phyloP scores from a whole-genome alignment of 2,329 filamentous ascomycete genomes.

The Sporothrix variecibatus region DNA sequence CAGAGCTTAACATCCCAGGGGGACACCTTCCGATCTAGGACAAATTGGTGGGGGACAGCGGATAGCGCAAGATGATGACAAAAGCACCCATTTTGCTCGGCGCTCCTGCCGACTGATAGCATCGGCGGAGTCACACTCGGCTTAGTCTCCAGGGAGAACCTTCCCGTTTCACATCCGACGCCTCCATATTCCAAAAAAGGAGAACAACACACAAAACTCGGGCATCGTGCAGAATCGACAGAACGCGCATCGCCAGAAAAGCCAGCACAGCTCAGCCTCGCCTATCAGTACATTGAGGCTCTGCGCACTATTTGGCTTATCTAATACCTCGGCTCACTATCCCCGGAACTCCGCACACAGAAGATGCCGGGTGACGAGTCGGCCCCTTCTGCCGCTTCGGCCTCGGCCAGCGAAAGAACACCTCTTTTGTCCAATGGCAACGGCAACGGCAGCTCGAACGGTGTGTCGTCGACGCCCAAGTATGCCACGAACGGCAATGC shows the following conservation, averaged over 20 bases:
- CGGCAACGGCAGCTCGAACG: not conserved
- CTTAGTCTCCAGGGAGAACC: not conserved
- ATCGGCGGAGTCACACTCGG: not conserved
- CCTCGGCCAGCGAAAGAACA: constrained; percentile 17
- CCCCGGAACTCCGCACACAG: not conserved
- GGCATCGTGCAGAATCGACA: not conserved
- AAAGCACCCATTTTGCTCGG: not conserved
- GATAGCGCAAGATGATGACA: constrained; percentile 7
- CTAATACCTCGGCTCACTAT: not conserved
- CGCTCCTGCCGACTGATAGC: constrained; percentile 8
- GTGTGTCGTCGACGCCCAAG: not conserved
- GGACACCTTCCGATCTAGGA: constrained; percentile 4
- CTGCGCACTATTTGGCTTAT: not conserved
- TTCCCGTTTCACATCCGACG: not conserved
- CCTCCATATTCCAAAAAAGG: not conserved
- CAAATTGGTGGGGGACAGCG: not conserved
- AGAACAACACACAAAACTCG: not conserved
- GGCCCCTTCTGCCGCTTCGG: not conserved
- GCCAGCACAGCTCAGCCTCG: not conserved
- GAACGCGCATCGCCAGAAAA: not conserved
- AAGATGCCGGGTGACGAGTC: constrained; percentile 1
- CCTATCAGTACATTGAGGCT: not conserved
- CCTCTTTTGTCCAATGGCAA: constrained; percentile 19
- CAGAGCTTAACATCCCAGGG: not conserved
- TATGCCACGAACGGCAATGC: not conserved